Evolutionary conservation across 2,329 filamentous ascomycete species (phyloP), one percentile per base, ranked within the genome.

Genomic region (Westerdykella aurantiaca): DNA sequence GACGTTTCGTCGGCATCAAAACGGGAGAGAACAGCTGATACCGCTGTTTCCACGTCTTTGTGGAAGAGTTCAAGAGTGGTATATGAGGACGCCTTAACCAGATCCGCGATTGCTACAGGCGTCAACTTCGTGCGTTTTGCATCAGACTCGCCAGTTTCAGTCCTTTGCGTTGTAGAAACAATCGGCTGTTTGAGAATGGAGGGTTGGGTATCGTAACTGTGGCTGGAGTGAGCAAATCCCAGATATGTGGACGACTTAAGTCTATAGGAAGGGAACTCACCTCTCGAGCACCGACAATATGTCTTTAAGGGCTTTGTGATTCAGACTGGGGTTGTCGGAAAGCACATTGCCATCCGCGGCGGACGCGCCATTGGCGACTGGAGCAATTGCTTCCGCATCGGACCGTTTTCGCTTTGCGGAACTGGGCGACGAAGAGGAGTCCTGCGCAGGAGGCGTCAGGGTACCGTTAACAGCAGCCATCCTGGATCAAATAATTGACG

Each of bases 341-440:
- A 46, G 49, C 16, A 45, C 22, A 45, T 51, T 43, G 34, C 38
- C 48, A 39, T 48, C 42, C 46, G 50, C 56, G 44, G 55, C 31
- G 33, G 60, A 56, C 51, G 58, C 57, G 58, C 59, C 60, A 45
- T 64, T 58, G 49, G 55, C 43, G 35, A 54, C 45, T 18, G 33
- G n/a, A 16, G 42, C 39, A 45, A 55, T 50, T 31, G 57, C 48
- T 38, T 56, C 53, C 39, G 61, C 64, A 31, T 64, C 60, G 33
- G 65, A 66, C 45, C 71, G 71, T 61, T 75, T 75, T 37, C 72
- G 70, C 56, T 75, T 75, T 46, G 64, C 59, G 34, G 53, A 34
- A 13, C 60, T 55, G 6, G 61, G 63, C 44, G 63, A 66, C 34
- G 53, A 33, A 29, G 25, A 29, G 11, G 25, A 12, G 25, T 29